These are phyloP conservation scores for Excoecaria agallocha DNA, from an alignment of 345 rosid genomes.

Conservation along the genomic window DNA sequence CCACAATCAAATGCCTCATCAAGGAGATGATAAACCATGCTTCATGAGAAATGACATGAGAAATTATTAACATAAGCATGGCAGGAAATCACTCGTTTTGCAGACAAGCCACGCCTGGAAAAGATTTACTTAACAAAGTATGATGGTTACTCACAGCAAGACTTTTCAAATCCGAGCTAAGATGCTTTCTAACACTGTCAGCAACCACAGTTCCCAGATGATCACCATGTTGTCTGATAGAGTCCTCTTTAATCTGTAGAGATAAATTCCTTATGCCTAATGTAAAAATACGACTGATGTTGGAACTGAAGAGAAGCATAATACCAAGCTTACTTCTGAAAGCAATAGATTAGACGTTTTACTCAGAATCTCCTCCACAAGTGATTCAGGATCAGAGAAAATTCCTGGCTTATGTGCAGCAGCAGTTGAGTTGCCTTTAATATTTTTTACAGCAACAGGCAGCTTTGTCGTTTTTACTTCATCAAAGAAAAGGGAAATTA, in stretches of 20 bases:
- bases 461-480: conserved; percentile 56
- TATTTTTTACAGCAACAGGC: conserved; percentile 33
- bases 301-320: neutral
- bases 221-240: conserved; percentile 41
- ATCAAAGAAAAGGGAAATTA: conserved; percentile 18
- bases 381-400: conserved; percentile 46
- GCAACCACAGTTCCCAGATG: conserved; percentile 47
- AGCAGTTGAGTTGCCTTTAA: conserved; percentile 30
- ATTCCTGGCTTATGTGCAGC: conserved; percentile 22
- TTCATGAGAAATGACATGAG: neutral
- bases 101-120: no score
- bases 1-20: neutral
- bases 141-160: conserved; percentile 53
- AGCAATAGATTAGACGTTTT: conserved; percentile 54
- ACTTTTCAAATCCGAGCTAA: conserved; percentile 51
- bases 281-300: neutral
- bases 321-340: conserved; percentile 44
- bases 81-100: neutral
- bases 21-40: neutral
- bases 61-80: neutral
- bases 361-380: conserved; percentile 67
- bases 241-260: conserved; percentile 50
- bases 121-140: neutral
- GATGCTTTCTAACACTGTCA: conserved; percentile 48
- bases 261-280: neutral